Conservation (phyloP, 352 stramenopile genomes). For the Globisporangium iwayamae region DNA sequence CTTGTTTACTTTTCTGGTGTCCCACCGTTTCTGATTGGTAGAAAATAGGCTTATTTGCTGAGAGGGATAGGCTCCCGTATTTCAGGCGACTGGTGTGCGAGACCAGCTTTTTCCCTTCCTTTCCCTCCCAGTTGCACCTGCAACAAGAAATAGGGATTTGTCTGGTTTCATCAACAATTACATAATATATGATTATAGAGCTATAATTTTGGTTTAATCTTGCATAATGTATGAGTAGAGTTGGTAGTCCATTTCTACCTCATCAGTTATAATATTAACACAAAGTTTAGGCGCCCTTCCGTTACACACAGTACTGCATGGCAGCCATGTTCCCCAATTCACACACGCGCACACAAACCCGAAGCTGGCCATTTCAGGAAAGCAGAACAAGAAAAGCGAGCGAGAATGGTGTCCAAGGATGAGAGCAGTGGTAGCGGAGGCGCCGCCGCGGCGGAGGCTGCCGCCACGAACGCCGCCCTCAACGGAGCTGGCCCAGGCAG, state of each 20-base stretch:
- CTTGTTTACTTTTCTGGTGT: neutral
- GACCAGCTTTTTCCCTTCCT: neutral
- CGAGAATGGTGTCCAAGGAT: constrained; percentile 41
- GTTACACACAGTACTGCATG: neutral
- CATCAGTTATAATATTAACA: neutral
- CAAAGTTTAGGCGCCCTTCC: no score
- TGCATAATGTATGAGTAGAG: neutral
- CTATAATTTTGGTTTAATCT: neutral
- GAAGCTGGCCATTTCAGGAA: neutral
- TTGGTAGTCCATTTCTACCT: neutral
- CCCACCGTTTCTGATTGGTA: neutral
- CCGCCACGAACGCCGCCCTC: neutral
- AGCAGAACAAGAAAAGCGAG: constrained; percentile 10
- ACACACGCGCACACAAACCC: neutral
- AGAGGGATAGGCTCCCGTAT: neutral
- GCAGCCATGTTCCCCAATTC: neutral
- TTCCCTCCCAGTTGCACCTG: neutral
- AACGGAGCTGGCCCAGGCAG: neutral
- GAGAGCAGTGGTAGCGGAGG: constrained; percentile 19
- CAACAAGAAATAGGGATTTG: neutral
- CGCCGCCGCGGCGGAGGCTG: constrained; percentile 6
- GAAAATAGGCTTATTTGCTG: neutral
- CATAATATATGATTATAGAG: neutral
- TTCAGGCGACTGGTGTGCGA: neutral
- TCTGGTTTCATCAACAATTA: neutral